Evolutionary conservation across 441 rosid species (phyloP), one percentile per base, ranked within the genome.

Genomic region (Eruca vesicaria): DNA sequence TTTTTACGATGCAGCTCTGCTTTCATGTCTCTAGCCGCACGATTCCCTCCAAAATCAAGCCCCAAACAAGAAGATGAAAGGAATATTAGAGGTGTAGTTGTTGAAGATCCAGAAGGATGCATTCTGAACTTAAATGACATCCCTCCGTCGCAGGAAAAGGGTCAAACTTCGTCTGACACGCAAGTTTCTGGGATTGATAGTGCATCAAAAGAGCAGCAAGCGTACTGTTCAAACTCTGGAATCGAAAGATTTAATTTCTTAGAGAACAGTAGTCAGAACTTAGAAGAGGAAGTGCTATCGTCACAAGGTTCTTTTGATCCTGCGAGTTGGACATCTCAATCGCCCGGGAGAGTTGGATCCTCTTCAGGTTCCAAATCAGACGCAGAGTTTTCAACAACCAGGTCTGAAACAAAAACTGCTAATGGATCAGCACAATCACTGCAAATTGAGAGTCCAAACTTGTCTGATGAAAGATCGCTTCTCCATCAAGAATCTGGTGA

Each of bases 11-110:
- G 90, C 95, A 96, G 99, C 81, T 96, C 99, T 67, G 99, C 99
- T 43, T 96, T 90, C 91, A 96, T 96, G 96, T 83, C 91, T 55
- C 73, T 96, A 68, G 98, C 89, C 8, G 91, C 99, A 64, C 80
- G 77, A 62, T 96, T 91, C 78, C 99, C 98, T 75, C 72, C 72
- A 12, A 90, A 85, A 82, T 75, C 88, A 77, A 82, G 75, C 59
- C 66, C 69, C 75, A 76, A 72, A 31, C 75, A 21, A 53, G 60
- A 79, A 38, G 67, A 72, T 71, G 73, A 80, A 71, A 68, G 71
- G 36, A 78, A 73, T 64, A 62, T 60, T 62, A 65, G 66, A 74
- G 80, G 67, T 67, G 72, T 81, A 67, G 64, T 83, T 77, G 80
- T 86, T 72, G 88, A 91, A 83, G 97, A 88, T 83, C 91, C 94